A percentile compares a stretch with the other conserved stretches of the same genome.
Evolutionary conservation across 1,139 yeast species (phyloP).

Genomic region (Suhomyces ambrosiae): DNA sequence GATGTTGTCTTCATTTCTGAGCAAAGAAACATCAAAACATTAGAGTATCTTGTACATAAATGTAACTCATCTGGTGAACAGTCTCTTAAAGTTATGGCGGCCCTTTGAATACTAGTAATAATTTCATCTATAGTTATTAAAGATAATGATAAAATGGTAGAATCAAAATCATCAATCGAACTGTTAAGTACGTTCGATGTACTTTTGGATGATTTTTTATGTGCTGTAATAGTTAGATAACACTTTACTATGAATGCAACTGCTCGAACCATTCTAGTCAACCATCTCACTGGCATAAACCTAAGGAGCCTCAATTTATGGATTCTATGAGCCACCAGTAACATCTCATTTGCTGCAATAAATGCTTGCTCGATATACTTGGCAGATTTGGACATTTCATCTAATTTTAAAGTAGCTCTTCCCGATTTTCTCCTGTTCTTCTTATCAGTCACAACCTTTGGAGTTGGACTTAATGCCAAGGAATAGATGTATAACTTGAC

Average conservation of each 20-base stretch:
- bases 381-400: constrained; percentile 73
- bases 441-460: constrained; percentile 20
- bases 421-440: constrained; percentile 23
- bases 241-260: constrained; percentile 90
- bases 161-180: constrained; percentile 41
- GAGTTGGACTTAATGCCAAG: constrained; percentile 61
- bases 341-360: constrained; percentile 78
- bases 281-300: constrained; percentile 91
- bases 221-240: constrained; percentile 65
- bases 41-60: constrained; percentile 77
- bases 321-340: constrained; percentile 71
- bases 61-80: constrained; percentile 91
- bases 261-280: constrained; percentile 83
- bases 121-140: constrained; percentile 73
- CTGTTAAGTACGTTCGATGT: constrained; percentile 9
- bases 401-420: constrained; percentile 50
- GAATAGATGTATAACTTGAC: constrained; percentile 83
- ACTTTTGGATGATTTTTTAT: constrained; percentile 24
- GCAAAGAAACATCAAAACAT: constrained; percentile 75
- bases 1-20: constrained; percentile 64
- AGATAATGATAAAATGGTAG: constrained; percentile 60
- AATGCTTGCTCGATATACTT: constrained; percentile 81
- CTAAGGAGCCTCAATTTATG: constrained; percentile 64
- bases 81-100: constrained; percentile 75
- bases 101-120: constrained; percentile 63